Evolutionary conservation across 1,284 basidiomycete genomes (phyloP), one percentile per base, ranked within the genome.

Genomic region (Moesziomyces sp.): DNA sequence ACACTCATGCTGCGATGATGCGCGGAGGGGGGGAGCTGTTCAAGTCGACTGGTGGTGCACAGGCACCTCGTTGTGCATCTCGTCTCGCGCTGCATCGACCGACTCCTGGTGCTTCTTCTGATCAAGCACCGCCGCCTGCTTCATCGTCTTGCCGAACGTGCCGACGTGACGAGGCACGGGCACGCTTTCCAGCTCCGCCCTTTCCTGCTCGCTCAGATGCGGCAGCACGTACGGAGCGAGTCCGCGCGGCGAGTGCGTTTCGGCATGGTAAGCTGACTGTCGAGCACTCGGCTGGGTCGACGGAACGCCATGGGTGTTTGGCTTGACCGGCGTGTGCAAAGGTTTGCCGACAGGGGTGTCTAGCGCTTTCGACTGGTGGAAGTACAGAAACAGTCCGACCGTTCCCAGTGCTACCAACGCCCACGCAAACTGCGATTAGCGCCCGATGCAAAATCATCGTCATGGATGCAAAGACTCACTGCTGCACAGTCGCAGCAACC

Each of bases 341-440:
- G 50, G 55, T n/a, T 43, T 49, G 48, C 61, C 58, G 1, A 58
- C 58, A 10, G 30, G 30, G 10, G 30, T 11, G 11, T 64, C 59
- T 14, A 35, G 3, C 8, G 58, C 54, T 30, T 71, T 71, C n/a
- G 21, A 24, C 14, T 48, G 51, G 26, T 58, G 58, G 8, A 71
- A 71, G 58, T 71, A 71, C 43, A 53, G 19, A 49, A 51, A 71
- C 3, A 65, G 44, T 5, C 58, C 68, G 40, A 71, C 50, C 0
- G 68, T 71, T 38, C 62, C 55, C 8, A 71, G 54, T 0, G 57
- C 62, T 71, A 53, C 38, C 14, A n/a, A 0, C 21, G 11, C 24
- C 19, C 24, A 3, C 6, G 6, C 23, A n/a, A 14, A 1, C 5
- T 11, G 33, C 35, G 16, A 38, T 30, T 3, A 30, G 30, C 3